Evolutionary conservation across 2,329 filamentous ascomycete genomes (phyloP).

Genomic region (Ophiostoma populinum): DNA sequence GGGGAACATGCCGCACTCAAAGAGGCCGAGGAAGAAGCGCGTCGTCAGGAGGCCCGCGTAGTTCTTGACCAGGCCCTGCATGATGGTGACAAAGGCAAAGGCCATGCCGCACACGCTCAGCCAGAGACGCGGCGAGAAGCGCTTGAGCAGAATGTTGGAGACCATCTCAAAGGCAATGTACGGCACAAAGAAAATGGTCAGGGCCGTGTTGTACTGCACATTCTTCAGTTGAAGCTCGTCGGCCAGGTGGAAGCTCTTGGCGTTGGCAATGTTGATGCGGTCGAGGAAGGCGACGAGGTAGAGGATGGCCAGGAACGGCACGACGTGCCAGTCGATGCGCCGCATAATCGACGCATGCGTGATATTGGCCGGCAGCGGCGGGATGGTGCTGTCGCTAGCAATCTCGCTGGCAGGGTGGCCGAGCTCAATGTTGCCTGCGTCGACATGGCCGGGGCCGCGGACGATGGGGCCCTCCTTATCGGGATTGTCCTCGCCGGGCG

Average conservation of each 20-base stretch:
- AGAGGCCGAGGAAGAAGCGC: slow-evolving; percentile 22
- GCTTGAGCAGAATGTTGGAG: slow-evolving; percentile 55
- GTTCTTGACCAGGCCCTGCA: slow-evolving; percentile 18
- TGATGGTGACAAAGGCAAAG: slow-evolving; percentile 22
- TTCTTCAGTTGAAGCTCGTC: slow-evolving; percentile 42
- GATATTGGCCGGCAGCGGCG: slow-evolving; percentile 32
- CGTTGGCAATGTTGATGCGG: slow-evolving; percentile 68
- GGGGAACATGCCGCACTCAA: slow-evolving; percentile 53
- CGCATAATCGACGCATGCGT: slow-evolving; percentile 48
- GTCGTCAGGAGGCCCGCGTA: slow-evolving; percentile 19
- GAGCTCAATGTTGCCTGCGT: no score
- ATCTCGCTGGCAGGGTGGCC: not conserved
- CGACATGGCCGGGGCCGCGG: no score
- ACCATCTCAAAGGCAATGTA: slow-evolving; percentile 59
- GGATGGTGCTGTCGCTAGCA: slow-evolving; percentile 8
- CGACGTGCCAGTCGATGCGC: slow-evolving; percentile 53
- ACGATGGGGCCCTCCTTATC: no score
- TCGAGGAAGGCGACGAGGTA: slow-evolving; percentile 56
- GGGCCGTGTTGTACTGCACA: slow-evolving; percentile 45
- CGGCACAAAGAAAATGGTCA: slow-evolving; percentile 70
- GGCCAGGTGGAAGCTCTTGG: slow-evolving; percentile 45
- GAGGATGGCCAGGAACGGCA: slow-evolving; percentile 57
- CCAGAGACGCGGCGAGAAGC: slow-evolving; percentile 49
- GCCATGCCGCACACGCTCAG: slow-evolving; percentile 69
- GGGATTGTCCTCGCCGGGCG: no score